These are phyloP conservation scores for Cyberlindnera euphorbiiphila DNA, from an alignment of 805 yeast species.

Conservation along the genomic window DNA sequence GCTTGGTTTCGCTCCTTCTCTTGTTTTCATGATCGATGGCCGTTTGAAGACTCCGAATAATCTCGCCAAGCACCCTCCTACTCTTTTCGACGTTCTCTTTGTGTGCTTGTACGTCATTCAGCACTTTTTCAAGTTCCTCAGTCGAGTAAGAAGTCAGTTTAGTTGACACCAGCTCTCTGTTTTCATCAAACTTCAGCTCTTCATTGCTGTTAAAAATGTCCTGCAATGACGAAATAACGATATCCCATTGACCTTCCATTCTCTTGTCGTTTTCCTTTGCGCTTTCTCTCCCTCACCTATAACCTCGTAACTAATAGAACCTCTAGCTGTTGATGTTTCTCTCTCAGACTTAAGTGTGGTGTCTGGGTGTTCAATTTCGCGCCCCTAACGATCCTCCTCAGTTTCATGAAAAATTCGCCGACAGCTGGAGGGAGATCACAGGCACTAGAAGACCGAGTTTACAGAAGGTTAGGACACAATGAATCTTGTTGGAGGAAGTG, in stretches of 20 bases:
- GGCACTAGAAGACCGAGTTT: no score
- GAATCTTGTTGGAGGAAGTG: slow-evolving; percentile 20
- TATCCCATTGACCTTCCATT: slow-evolving; percentile 67
- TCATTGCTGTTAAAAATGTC: slow-evolving; percentile 65
- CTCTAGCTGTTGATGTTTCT: no score
- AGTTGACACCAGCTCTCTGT: slow-evolving; percentile 26
- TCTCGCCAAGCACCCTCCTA: slow-evolving; percentile 38
- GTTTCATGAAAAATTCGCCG: no score
- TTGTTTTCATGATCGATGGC: slow-evolving; percentile 34
- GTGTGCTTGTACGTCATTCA: slow-evolving; percentile 46
- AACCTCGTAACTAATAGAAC: no score
- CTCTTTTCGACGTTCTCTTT: slow-evolving; percentile 55
- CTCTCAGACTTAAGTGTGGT: neutral
- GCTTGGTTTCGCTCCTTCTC: slow-evolving; percentile 23
- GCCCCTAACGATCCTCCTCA: no score
- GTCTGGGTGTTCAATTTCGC: neutral
- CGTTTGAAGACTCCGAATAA: slow-evolving; percentile 42
- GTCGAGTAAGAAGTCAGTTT: slow-evolving; percentile 31
- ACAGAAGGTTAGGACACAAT: no score
- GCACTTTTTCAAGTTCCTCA: slow-evolving; percentile 38
- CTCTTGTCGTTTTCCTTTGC: no score
- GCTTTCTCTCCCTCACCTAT: no score
- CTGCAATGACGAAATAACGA: slow-evolving; percentile 60
- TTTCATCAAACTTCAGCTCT: slow-evolving; percentile 45
- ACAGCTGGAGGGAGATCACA: neutral